Evolutionary conservation across 768 basidiomycete species (phyloP).

Genomic region (Aureoboletus auriporus): DNA sequence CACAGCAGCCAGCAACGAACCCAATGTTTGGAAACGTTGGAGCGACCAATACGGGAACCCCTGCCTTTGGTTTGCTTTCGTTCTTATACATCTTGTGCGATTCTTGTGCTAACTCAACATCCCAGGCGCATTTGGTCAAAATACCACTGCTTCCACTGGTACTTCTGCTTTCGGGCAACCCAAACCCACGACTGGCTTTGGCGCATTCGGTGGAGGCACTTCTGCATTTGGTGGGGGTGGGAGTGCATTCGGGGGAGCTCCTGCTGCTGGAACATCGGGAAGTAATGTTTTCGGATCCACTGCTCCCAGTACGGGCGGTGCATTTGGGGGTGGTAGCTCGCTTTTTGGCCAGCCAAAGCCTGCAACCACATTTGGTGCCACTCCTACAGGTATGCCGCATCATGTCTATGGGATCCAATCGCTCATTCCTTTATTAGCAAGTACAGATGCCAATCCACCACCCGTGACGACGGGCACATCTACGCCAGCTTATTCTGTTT

Average conservation of each 20-base stretch:
- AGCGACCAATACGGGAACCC: conserved; percentile 30
- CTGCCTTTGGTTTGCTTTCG: conserved; percentile 33
- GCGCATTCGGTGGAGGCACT: conserved; percentile 64
- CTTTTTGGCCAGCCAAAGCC: conserved; percentile 59
- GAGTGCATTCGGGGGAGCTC: conserved; percentile 38
- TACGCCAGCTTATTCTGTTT: conserved; percentile 57
- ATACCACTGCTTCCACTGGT: conserved; percentile 33
- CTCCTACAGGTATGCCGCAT: conserved; percentile 29
- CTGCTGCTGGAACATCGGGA: conserved; percentile 29
- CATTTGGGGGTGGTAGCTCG: conserved; percentile 45
- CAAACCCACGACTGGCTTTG: conserved; percentile 74
- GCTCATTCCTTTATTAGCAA: conserved; percentile 25
- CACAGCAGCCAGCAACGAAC: conserved; percentile 64
- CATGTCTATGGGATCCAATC: not conserved
- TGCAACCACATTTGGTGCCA: conserved; percentile 40
- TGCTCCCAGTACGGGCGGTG: conserved; percentile 24
- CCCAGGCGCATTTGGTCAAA: conserved; percentile 40
- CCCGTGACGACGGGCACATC: conserved; percentile 67
- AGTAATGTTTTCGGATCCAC: conserved; percentile 34
- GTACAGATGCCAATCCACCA: conserved; percentile 37
- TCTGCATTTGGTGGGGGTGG: conserved; percentile 45
- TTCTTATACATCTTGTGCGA: not conserved
- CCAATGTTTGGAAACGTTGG: conserved; percentile 76
- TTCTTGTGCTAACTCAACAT: conserved; percentile 5
- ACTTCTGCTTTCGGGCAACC: conserved; percentile 55